Base-by-base conservation (phyloP, 176 grass and related monocot species). In the Musa itinerans region DNA sequence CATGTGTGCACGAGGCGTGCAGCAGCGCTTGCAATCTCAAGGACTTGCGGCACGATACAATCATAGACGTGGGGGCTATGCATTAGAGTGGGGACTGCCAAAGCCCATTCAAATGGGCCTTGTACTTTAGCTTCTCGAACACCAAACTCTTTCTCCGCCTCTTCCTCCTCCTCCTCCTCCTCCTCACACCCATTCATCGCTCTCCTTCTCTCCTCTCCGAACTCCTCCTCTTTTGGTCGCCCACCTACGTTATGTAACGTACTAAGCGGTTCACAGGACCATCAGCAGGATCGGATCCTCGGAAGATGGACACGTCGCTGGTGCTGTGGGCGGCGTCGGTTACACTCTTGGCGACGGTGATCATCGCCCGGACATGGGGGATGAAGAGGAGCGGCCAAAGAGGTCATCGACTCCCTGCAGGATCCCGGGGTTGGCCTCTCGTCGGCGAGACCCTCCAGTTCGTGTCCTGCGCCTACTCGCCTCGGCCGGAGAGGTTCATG, bases 401-500 rank as follows among this genome's bases (percentile, higher is more conserved):
- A 43, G 34, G 34, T 43, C 34, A 43, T 43, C 34, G 34, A 43
- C 84, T 99, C 73, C 95, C 95, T 2, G 79, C 80, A 7, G 95
- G 95, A 5, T 82, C 88, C 65, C 78, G 93, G 78, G 95, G 95
- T 7, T 99, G 95, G 95, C 95, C 95, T 53, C n/a, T 99, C 0
- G 78, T 94, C 54, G 95, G 95, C 69, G 95, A 99, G 81, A 99
- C 95, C 24, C 84, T 92, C 81, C 86, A 99, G 54, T 99, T 99
- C 80, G 85, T 99, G 22, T 94, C 95, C 10, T 93, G 84, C 86
- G 88, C 88, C 68, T 99, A 94, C 85, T 99, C 95, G 5, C 43
- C 88, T 0, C 73, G 76, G 5, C 95, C 95, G 0, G 95, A 99
- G 83, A 59, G 84, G 59, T 99, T 94, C 88, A 88, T 99, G 70